Base-by-base conservation (phyloP, 805 yeast species). In the Wickerhamiella kurtzmanii region DNA sequence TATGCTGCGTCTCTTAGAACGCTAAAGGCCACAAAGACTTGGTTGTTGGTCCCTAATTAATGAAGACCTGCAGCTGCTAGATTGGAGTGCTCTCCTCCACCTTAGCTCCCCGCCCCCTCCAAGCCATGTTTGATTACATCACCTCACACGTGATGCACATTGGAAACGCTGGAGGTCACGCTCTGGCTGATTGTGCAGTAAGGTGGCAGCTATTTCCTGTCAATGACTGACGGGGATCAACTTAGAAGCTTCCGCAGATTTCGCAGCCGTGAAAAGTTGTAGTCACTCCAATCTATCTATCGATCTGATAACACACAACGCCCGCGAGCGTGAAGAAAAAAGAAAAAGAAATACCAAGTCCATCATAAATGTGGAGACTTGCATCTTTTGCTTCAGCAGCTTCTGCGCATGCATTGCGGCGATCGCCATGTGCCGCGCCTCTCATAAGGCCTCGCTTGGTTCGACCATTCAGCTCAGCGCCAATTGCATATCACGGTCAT, bases 401-500 rank as follows among this genome's bases (percentile, higher is more conserved):
- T 25, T 25, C 32, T 25, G 32, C 32, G 6, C 32, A 11, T 25
- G 32, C 32, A 25, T 25, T 25, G 32, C 32, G 32, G 11, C 32
- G 32, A 25, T 25, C 32, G 9, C 9, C 32, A 11, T 11, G 9
- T 6, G 32, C 11, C 32, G 6, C 32, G 6, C 11, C 32, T 6
- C 11, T 25, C 32, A 25, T 11, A 25, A 11, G 6, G 6, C 32
- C 32, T 6, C 6, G 32, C 6, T 25, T 6, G 6, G 32, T 25
- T 25, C 32, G 32, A 15, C 22, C 22, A 4, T 43, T 48, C 15
- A 35, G 44, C 16, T 11, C 37, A 8, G 17, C 50, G 4, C 25
- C 35, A 3, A 16, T 32, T 5, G 21, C 22, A 3, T 28, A 9
- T 8, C 98, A 89, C 60, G 96, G 95, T 18, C 96, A 89, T 61